Evolutionary conservation across 495 filamentous ascomycete genomes (phyloP), one percentile per base, ranked within the genome.

Genomic region (Entonaema liquescens): DNA sequence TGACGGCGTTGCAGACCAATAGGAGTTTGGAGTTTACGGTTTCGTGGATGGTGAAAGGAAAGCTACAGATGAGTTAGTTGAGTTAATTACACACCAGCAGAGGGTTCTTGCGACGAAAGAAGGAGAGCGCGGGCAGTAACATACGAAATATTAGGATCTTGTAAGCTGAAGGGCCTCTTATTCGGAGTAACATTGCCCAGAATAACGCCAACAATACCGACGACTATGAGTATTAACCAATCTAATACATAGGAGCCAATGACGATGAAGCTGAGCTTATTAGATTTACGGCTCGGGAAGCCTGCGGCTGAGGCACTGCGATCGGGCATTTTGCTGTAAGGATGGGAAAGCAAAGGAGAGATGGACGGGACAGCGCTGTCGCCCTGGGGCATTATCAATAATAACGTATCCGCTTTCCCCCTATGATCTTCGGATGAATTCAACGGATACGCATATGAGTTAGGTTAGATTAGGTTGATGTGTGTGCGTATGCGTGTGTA

Each of bases 41-140:
- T 78, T 96, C 92, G 25, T 92, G 82, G 0, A 82, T 85, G 64
- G 91, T 90, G 70, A 87, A 93, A 11, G 93, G 93, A 65, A 94
- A 96, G 29, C 83, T 85, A 57, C 5, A 21, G 7, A 70, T 86
- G 87, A 80, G 84, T 74, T 88, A 90, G 73, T 87, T 83, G 21
- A 90, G 73, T 87, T 83, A 35, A 58, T 19, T 36, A 58, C 29
- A 36, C 7, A 6, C 1, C 11, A 38, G 15, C 7, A 78, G 79
- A 86, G n/a, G 85, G 85, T 67, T 87, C 82, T 40, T 86, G 80
- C 26, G 79, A 84, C 64, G 88, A 80, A 58, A 11, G 17, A 9
- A n/a, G 23, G 49, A 66, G 61, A 17, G 2, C 15, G 5, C 17
- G 13, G 26, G 47, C 47, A n/a, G 52, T 15, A 2, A 77, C 83